Percentiles rank a stretch among this genome's conserved stretches.
phyloP scores from a whole-genome alignment of 768 basidiomycete genomes.

The Boletus pseudo-olivaceus region DNA sequence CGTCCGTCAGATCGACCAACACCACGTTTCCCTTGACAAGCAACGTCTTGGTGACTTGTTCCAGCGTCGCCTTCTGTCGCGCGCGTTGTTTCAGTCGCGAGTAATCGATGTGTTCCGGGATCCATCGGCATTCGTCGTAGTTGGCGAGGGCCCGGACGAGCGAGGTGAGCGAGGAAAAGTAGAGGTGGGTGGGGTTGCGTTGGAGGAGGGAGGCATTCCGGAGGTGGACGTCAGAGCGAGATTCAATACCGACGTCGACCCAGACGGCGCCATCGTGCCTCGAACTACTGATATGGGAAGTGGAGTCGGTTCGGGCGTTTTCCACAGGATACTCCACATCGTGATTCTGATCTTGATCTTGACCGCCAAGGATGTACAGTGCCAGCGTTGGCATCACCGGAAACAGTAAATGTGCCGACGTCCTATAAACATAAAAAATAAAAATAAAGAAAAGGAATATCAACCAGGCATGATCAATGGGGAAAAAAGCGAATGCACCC shows the following conservation, averaged over 20 bases:
- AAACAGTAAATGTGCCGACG: conserved; percentile 50
- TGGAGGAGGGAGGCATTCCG: conserved; percentile 59
- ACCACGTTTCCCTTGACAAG: conserved; percentile 48
- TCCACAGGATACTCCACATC: conserved; percentile 14
- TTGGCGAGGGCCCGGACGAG: conserved; percentile 50
- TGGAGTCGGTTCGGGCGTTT: neutral
- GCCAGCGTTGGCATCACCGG: conserved; percentile 53
- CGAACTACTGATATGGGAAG: neutral
- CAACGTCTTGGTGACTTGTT: conserved; percentile 53
- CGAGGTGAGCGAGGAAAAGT: conserved; percentile 52
- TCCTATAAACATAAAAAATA: conserved; percentile 26
- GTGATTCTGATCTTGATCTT: conserved; percentile 6
- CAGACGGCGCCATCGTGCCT: conserved; percentile 26
- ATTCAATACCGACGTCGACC: conserved; percentile 49
- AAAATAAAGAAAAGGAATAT: neutral
- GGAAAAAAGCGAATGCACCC: conserved; percentile 5
- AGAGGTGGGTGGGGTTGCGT: conserved; percentile 45
- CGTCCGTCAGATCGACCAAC: conserved; percentile 54
- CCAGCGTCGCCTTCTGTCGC: conserved; percentile 52
- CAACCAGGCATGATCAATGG: neutral
- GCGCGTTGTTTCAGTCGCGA: conserved; percentile 54
- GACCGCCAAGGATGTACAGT: conserved; percentile 47
- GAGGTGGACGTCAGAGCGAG: conserved; percentile 53
- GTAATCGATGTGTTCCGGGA: conserved; percentile 50
- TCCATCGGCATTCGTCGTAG: conserved; percentile 58